phyloP scores from a whole-genome alignment of 2,329 filamentous ascomycete genomes.

The Pseudocercospora fuligena region DNA sequence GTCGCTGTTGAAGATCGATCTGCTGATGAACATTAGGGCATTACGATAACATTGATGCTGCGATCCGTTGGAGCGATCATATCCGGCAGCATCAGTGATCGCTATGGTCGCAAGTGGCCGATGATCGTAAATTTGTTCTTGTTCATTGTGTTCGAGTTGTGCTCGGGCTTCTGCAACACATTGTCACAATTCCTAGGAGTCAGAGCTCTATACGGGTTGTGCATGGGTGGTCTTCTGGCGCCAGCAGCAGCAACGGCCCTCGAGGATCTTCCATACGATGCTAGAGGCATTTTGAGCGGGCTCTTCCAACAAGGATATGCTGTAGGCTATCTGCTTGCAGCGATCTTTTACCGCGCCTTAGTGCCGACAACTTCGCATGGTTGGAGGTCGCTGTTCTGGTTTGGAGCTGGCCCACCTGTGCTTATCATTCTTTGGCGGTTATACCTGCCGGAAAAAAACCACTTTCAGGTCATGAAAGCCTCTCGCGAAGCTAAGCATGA shows the following conservation, averaged over 20 bases:
- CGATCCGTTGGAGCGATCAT: conserved; percentile 39
- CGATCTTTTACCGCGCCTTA: conserved; percentile 43
- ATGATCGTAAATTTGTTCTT: conserved; percentile 44
- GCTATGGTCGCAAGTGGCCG: conserved; percentile 43
- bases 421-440: conserved; percentile 39
- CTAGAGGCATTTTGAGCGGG: conserved; percentile 45
- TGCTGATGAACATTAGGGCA: conserved; percentile 9
- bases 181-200: conserved; percentile 45
- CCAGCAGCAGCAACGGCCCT: conserved; percentile 46
- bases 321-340: conserved; percentile 43
- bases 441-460: conserved; percentile 35
- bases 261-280: conserved; percentile 47
- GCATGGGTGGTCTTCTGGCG: conserved; percentile 44
- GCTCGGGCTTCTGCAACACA: conserved; percentile 44
- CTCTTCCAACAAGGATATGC: conserved; percentile 44
- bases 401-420: conserved; percentile 44
- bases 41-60: conserved; percentile 41
- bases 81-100: conserved; percentile 38
- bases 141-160: conserved; percentile 46
- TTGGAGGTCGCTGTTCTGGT: conserved; percentile 46
- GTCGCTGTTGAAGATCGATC: not conserved
- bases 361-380: conserved; percentile 43
- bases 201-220: conserved; percentile 44
- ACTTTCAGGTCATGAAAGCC: conserved; percentile 33
- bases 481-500: conserved; percentile 33